Base-by-base conservation (phyloP, 2,329 filamentous ascomycete genomes). In the Ophiocordyceps robertsii region DNA sequence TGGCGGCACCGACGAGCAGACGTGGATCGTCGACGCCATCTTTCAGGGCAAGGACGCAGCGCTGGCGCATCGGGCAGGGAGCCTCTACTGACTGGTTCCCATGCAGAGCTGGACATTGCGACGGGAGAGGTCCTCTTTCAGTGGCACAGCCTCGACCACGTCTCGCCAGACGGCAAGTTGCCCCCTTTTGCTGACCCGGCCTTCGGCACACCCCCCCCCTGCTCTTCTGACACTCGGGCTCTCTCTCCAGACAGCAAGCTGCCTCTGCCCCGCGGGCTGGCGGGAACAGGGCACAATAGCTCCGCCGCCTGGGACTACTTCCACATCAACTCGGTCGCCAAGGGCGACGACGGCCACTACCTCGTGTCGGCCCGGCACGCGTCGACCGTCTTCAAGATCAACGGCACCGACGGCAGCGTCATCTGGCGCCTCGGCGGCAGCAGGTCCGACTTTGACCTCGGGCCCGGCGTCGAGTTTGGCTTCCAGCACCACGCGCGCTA, bases 261-360 rank as follows among this genome's bases (percentile, higher is more conserved):
- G 8, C 33, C 14, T 35, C 33, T 35, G 13, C 33, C 33, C 14
- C 13, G 17, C 4, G 33, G 14, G 5, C 33, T 35, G 8, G 33
- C 14, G 8, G 33, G 33, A 14, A 35, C 33, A n/a, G 13, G 33
- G 3, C 33, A 35, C 33, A 35, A 35, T 14, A 35, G 33, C 33
- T 35, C 33, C 33, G 29, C n/a, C n/a, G 31, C 64, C 1, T 77
- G 70, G 57, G 72, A 77, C 52, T 75, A 66, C 46, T 75, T 75
- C 52, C 72, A 75, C 53, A 67, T 77, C 55, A 74, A 76, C 56
- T 70, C 69, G 31, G 57, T 77, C 27, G 67, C 73, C 49, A 73
- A 75, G 51, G 66, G 68, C n/a, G n/a, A n/a, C 41, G 49, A 62
- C 0, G 70, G 70, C 5, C 68, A 77, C 49, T 78, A 72, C 44